Base-by-base conservation (phyloP, 108 stramenopile species). In the Cyclotella baltica region DNA sequence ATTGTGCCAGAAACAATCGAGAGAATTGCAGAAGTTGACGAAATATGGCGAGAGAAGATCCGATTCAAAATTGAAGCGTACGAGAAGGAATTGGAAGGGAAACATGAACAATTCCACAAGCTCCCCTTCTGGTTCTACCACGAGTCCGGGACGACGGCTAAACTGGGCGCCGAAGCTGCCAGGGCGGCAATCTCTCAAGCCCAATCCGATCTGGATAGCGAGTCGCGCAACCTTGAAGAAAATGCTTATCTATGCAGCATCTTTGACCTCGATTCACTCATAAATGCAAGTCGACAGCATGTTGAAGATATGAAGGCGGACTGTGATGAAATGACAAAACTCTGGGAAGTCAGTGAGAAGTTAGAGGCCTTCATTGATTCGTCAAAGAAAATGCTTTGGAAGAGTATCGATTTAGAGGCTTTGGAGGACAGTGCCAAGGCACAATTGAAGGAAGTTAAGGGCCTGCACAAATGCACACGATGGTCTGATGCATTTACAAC, bases 371-470 rank as follows among this genome's bases (percentile, higher is more conserved):
- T 87, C 75, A 79, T 93, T 20, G 57, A 58, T 43, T 74, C 61
- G 10, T 64, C 78, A 43, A 87, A 92, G 64, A 72, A 75, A 28
- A 46, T 81, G 48, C 77, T 87, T 30, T 95, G 92, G 94, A 43
- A 73, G n/a, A 84, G 84, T 55, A 52, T 94, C 15, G 73, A 84
- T 25, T 62, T 90, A 22, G 90, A 91, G 25, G 65, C 68, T 13
- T 40, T 95, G 15, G 94, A 95, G 47, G 92, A 93, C 20, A 88
- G 71, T 29, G 80, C 83, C 28, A 95, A 93, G 75, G 51, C 55
- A 23, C 90, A 87, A 43, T 67, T 84, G 11, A 92, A 92, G 74
- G 77, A 83, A 30, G 85, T 89, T 22, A 89, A 89, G 56, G 64
- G 27, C 0, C 38, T 89, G 30, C 80, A 88, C 66, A 88, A 89